These are phyloP conservation scores for Rhizopogon roseolus DNA, from an alignment of 768 basidiomycete genomes.

Conservation along the genomic window DNA sequence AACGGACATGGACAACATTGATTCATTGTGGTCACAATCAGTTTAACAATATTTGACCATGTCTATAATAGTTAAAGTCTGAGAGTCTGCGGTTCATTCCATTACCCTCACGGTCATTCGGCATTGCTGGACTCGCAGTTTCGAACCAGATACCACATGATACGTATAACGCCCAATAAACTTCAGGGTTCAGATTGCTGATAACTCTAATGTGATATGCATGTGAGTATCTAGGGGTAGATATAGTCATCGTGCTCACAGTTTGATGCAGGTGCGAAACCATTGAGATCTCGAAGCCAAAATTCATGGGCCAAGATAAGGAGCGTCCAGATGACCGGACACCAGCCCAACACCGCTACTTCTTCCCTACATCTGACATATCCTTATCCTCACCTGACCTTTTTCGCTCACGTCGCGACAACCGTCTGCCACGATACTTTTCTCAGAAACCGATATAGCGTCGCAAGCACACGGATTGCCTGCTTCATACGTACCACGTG, in stretches of 20 bases:
- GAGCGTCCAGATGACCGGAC: neutral
- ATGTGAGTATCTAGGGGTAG: neutral
- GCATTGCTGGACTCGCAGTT: neutral
- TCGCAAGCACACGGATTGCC: neutral
- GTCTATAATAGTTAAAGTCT: neutral
- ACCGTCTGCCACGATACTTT: neutral
- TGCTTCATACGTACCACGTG: neutral
- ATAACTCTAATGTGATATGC: neutral
- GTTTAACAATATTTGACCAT: no score
- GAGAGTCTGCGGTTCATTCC: neutral
- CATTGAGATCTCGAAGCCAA: neutral
- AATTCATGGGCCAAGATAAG: neutral
- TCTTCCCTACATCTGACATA: neutral
- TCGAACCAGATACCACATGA: neutral
- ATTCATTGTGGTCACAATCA: neutral
- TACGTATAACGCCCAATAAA: neutral
- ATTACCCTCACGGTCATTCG: neutral
- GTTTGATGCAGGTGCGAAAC: neutral
- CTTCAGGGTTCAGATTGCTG: neutral
- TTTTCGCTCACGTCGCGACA: neutral
- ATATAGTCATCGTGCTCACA: neutral
- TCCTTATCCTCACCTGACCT: neutral
- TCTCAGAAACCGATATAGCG: neutral
- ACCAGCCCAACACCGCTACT: neutral
- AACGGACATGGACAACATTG: no score